These are phyloP conservation scores for Sanghuangporus sanghuang DNA, from an alignment of 1,284 basidiomycete genomes.

Conservation along the genomic window DNA sequence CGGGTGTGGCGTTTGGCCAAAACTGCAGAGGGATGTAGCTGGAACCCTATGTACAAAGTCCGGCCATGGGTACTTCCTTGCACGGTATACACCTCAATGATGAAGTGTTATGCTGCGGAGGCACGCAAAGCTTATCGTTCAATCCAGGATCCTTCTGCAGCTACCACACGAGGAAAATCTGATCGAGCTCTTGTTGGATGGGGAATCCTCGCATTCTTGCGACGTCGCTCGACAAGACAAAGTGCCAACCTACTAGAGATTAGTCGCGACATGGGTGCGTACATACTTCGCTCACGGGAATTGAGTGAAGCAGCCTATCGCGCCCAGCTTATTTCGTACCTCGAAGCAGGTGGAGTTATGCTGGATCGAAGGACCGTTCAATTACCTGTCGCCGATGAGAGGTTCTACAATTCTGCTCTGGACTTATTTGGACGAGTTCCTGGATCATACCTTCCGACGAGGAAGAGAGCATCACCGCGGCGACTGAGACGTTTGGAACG, in stretches of 20 bases:
- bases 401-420: slow-evolving; percentile 64
- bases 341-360: neutral
- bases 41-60: slow-evolving; percentile 28
- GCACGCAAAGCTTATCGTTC: slow-evolving; percentile 28
- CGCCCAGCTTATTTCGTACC: neutral
- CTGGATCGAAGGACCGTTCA: slow-evolving; percentile 17
- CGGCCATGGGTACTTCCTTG: slow-evolving; percentile 59
- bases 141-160: neutral
- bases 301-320: neutral
- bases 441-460: slow-evolving; percentile 14
- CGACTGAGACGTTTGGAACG: slow-evolving; percentile 14
- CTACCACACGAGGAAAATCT: slow-evolving; percentile 15
- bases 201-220: slow-evolving; percentile 28
- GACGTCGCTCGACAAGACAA: neutral
- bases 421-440: slow-evolving; percentile 34
- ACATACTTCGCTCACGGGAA: slow-evolving; percentile 5
- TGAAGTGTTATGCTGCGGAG: slow-evolving; percentile 54
- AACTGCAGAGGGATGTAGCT: slow-evolving; percentile 50
- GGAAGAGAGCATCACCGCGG: slow-evolving; percentile 12
- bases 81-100: slow-evolving; percentile 66
- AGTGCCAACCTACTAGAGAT: neutral
- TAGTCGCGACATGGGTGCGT: slow-evolving; percentile 7
- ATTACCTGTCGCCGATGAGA: slow-evolving; percentile 48
- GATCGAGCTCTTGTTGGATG: slow-evolving; percentile 29
- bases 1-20: slow-evolving; percentile 58